Percentiles rank a stretch among this genome's conserved stretches.
Evolutionary conservation across 1,284 basidiomycete species (phyloP).

Genomic region (Meira miltonrushii): DNA sequence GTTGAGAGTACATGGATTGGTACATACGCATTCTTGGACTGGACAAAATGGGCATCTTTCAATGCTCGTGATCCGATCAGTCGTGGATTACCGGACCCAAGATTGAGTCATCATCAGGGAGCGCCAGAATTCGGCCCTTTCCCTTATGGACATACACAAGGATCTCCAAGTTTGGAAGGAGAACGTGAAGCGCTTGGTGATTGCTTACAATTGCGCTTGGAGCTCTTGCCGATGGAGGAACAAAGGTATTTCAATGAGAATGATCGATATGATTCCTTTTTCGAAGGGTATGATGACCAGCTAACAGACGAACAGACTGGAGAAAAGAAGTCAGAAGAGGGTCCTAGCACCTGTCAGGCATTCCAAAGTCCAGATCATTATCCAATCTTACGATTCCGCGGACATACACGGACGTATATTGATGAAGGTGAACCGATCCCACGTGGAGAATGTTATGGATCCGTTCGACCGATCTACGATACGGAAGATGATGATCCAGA

Average conservation of each 20-base stretch:
- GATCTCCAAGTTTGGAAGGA: background rate
- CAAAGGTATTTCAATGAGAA: constrained; percentile 17
- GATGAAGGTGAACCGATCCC: constrained; percentile 4
- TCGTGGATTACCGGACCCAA: constrained; percentile 2
- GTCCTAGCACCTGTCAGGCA: background rate
- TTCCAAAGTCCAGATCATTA: constrained; percentile 17
- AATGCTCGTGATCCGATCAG: constrained; percentile 9
- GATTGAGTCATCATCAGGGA: background rate
- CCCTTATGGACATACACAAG: background rate
- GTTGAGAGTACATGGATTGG: constrained; percentile 32
- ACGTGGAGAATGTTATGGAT: constrained; percentile 1
- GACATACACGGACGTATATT: constrained; percentile 17
- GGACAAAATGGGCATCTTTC: constrained; percentile 9
- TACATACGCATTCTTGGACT: constrained; percentile 7
- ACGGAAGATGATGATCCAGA: background rate
- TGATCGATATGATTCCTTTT: constrained; percentile 8
- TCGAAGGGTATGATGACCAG: no score
- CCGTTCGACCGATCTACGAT: constrained; percentile 3
- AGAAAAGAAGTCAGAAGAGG: background rate
- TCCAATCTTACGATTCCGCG: constrained; percentile 30
- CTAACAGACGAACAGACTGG: no score
- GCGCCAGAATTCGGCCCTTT: constrained; percentile 3
- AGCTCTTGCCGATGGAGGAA: constrained; percentile 25
- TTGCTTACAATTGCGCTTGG: constrained; percentile 29
- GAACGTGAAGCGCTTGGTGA: constrained; percentile 30